Conservation (phyloP, 192 early-diverging fungal species). For the Podila epicladia region DNA sequence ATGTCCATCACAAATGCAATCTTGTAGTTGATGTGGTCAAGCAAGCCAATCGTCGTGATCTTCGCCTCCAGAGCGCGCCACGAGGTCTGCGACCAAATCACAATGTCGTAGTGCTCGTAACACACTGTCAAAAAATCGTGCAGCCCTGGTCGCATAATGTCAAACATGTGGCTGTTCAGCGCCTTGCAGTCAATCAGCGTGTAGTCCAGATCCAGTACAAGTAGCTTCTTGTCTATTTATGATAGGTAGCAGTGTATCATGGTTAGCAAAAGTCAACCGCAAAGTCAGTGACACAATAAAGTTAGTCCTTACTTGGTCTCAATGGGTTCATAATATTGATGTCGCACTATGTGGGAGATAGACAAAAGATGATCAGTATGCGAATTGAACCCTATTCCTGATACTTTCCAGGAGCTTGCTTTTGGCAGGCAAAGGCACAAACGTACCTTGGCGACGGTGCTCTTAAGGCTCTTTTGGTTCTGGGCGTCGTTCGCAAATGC, state of each 20-base stretch:
- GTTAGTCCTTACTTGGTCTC: conserved; percentile 27
- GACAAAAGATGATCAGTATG: not conserved
- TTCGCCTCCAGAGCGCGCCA: conserved; percentile 80
- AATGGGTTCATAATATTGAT: conserved; percentile 64
- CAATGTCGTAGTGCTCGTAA: conserved; percentile 76
- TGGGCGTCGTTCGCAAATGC: conserved; percentile 50
- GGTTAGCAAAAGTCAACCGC: too few species aligned
- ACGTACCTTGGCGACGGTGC: conserved; percentile 55
- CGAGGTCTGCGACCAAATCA: conserved; percentile 82
- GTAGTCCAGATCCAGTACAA: conserved; percentile 84
- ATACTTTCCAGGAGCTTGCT: not conserved
- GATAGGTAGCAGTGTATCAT: not conserved
- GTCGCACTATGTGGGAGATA: conserved; percentile 50
- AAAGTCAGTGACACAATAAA: too few species aligned
- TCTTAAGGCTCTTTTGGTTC: conserved; percentile 56
- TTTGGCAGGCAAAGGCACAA: not conserved
- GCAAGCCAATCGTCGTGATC: conserved; percentile 75
- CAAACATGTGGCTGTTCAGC: conserved; percentile 62
- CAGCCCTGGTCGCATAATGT: conserved; percentile 71
- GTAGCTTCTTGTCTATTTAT: conserved; percentile 63
- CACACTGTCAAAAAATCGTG: conserved; percentile 71
- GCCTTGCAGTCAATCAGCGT: conserved; percentile 81
- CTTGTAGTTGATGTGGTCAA: conserved; percentile 68
- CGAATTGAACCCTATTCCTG: too few species aligned
- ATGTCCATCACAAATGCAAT: conserved; percentile 79